Evolutionary conservation across 208 protist genomes (phyloP), one percentile per base, ranked within the genome.

Genomic region (Sergeia podlipaevii): DNA sequence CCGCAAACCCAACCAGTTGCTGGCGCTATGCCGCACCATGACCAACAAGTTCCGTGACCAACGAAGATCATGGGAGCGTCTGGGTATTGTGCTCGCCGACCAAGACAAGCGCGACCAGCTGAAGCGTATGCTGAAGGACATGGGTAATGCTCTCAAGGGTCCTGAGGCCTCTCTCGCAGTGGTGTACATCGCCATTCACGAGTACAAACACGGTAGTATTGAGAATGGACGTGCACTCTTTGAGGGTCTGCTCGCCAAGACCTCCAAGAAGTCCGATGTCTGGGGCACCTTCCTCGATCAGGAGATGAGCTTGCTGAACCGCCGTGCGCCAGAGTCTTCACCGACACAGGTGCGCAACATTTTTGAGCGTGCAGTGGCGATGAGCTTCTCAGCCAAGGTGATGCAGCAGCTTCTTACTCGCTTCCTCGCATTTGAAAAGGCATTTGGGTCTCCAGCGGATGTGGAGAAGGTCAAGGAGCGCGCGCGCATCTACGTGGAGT

Each of bases 401-500:
- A 96, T 90, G 79, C 90, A 96, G 71, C 78, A 90, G 51, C 85
- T 99, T 42, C 92, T 99, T 47, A 98, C 98, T 48, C 81, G 90
- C 15, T 99, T 96, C 66, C 76, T 99, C 17, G 45, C 85, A 7
- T 99, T 97, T 77, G 98, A 99, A 80, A 92, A 92, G 74, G 73
- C 74, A 21, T 57, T 97, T 66, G 97, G 97, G 37, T 69, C 67
- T 27, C 59, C 67, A 30, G 70, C 65, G 4, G 69, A 84, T 27
- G 78, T 97, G 17, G 89, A 97, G 54, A 74, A 91, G 54, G 97
- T 99, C 26, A 98, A 97, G 70, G 53, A 90, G 45, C 71, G 80
- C 4, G 97, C 97, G 17, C 59, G 83, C 26, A 70, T 74, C 20
- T 99, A 97, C 67, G 95, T 99, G 30, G 80, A 97, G 63, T 75